phyloP scores from a whole-genome alignment of 148 eudicot genomes.

The Linanthus parryae region DNA sequence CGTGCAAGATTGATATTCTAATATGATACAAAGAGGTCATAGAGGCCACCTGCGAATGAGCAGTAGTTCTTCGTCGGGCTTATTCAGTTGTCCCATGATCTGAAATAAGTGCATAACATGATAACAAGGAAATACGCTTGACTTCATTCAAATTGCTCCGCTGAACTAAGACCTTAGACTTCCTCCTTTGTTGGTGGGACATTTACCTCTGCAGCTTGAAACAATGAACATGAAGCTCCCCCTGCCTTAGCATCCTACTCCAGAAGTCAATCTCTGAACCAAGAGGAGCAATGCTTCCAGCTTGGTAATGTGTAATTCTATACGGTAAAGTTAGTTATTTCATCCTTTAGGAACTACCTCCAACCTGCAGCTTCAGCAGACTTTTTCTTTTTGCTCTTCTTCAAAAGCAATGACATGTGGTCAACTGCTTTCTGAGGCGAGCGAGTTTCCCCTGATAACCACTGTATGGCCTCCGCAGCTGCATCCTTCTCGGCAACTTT shows the following conservation, averaged over 20 bases:
- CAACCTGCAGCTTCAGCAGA: slow-evolving; percentile 17
- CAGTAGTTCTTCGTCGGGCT: too few relatives aligned
- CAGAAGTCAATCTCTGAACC: slow-evolving; percentile 3
- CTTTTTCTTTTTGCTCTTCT: slow-evolving; percentile 55
- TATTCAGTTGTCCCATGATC: too few relatives aligned
- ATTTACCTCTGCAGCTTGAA: neutral
- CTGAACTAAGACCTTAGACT: too few relatives aligned
- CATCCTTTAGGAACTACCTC: slow-evolving; percentile 17
- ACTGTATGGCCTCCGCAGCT: slow-evolving; percentile 72
- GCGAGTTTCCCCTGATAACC: slow-evolving; percentile 76
- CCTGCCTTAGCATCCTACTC: neutral
- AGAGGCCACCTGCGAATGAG: too few relatives aligned
- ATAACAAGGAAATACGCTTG: too few relatives aligned
- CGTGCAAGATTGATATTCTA: too few relatives aligned
- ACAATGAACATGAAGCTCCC: neutral
- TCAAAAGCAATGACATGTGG: slow-evolving; percentile 58
- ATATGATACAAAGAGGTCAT: too few relatives aligned
- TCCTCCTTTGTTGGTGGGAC: too few relatives aligned
- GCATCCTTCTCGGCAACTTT: slow-evolving; percentile 92
- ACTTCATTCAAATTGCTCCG: too few relatives aligned
- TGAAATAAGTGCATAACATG: too few relatives aligned
- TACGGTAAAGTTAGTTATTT: neutral
- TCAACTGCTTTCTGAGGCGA: slow-evolving; percentile 47
- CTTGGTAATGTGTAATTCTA: too few relatives aligned
- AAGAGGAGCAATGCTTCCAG: neutral